phyloP scores from a whole-genome alignment of 2,329 filamentous ascomycete species.

The Trichoderma sp. region DNA sequence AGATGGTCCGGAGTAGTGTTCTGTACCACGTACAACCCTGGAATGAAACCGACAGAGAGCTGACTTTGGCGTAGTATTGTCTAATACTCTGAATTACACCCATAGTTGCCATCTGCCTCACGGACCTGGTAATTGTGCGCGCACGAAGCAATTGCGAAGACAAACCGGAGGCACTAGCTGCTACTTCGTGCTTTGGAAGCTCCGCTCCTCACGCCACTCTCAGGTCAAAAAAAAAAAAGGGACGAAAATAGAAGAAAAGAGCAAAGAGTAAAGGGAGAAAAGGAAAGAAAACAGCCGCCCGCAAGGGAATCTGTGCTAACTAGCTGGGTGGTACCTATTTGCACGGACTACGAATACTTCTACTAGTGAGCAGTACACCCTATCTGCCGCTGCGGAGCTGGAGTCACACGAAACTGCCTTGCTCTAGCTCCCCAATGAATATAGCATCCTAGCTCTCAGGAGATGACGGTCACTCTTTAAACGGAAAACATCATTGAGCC shows the following conservation, averaged over 20 bases:
- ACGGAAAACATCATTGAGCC: slow-evolving; percentile 6
- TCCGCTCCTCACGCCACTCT: slow-evolving; percentile 21
- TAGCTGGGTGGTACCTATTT: not conserved
- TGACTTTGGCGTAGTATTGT: not conserved
- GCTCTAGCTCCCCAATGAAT: slow-evolving; percentile 3
- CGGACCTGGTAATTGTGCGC: not conserved
- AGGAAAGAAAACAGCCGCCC: not conserved
- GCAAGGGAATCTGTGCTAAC: not conserved
- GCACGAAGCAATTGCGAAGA: not conserved
- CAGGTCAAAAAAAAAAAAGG: not conserved
- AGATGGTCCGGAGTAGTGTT: not conserved
- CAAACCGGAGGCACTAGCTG: not conserved
- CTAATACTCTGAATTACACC: not conserved
- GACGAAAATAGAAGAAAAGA: not conserved
- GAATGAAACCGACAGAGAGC: not conserved
- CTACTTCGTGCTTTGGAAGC: not conserved
- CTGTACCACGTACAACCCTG: not conserved
- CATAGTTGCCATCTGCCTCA: not conserved
- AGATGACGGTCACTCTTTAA: slow-evolving; percentile 12
- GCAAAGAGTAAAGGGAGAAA: not conserved
- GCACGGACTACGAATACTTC: not conserved
- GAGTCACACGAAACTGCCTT: slow-evolving; percentile 19
- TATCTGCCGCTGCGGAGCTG: not conserved
- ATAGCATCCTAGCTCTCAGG: slow-evolving; percentile 10
- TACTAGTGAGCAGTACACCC: not conserved